Evolutionary conservation across 2,329 filamentous ascomycete genomes (phyloP).

Genomic region (Aphanocladium album): DNA sequence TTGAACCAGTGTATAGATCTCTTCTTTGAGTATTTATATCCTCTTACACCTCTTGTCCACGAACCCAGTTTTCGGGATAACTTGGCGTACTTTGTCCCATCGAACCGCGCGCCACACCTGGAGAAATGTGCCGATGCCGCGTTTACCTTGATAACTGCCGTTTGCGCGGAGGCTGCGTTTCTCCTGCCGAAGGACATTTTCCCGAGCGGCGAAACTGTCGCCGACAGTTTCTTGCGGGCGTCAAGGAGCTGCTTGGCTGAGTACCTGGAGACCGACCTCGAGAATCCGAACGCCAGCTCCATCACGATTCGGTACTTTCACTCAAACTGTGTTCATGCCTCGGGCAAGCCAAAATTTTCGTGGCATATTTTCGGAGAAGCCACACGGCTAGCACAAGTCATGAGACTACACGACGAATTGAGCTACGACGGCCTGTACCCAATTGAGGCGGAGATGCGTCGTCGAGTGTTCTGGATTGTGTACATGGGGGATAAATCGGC

Average conservation of each 20-base stretch:
- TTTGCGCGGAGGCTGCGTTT: conserved; percentile 38
- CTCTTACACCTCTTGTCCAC: conserved; percentile 37
- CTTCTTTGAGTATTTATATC: conserved; percentile 39
- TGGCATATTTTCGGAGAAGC: conserved; percentile 43
- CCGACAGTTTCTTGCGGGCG: conserved; percentile 33
- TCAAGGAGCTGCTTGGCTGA: conserved; percentile 33
- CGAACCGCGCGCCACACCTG: conserved; percentile 9
- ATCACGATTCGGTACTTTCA: conserved; percentile 41
- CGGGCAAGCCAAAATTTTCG: conserved; percentile 37
- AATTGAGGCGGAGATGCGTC: conserved; percentile 34
- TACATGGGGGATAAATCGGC: conserved; percentile 38
- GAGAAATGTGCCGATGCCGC: conserved; percentile 32
- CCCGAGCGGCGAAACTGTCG: conserved; percentile 31
- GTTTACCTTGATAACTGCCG: conserved; percentile 39
- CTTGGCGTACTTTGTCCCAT: conserved; percentile 26
- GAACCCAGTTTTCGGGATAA: conserved; percentile 35
- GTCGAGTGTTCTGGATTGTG: conserved; percentile 34
- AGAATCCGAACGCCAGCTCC: conserved; percentile 37
- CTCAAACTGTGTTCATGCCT: conserved; percentile 39
- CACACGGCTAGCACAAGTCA: conserved; percentile 35
- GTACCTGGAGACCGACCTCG: conserved; percentile 37
- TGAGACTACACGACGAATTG: conserved; percentile 37
- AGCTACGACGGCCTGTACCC: conserved; percentile 30
- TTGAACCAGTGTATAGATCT: conserved; percentile 32
- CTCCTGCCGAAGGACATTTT: conserved; percentile 35